Evolutionary conservation across 2,329 filamentous ascomycete species (phyloP), one percentile per base, ranked within the genome.

Genomic region (Talaromyces rugulosus): DNA sequence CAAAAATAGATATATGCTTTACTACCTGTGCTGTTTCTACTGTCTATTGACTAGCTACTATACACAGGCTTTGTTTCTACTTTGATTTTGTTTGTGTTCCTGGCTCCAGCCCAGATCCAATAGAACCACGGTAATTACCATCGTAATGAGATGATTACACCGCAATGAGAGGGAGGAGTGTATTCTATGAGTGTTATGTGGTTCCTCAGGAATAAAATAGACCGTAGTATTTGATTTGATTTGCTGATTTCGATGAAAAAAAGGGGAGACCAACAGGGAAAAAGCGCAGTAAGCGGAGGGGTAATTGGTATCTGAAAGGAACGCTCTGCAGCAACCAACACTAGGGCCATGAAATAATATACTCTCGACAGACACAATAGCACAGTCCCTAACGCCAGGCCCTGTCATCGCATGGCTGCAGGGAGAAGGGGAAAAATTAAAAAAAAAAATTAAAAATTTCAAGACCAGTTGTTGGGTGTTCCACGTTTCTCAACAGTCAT

Each of bases 401-500:
- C 2, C 2, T 23, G 2, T 2, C 23, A 40, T 16, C 7, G 36
- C 6, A 40, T 40, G 36, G 16, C 36, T n/a, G 36, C n/a, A 44
- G 11, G n/a, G 18, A 12, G 7, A 23, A 47, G n/a, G 18, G 18
- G 8, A 23, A 23, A 18, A 47, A 11, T 12, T 12, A 47, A 47
- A 27, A 12, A 47, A 27, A 27, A 44, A 11, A 44, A n/a, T n/a
- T n/a, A n/a, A n/a, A 44, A 44, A n/a, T 23, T 5, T 8, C 4
- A 27, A 23, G 12, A 56, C 18, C 42, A 31, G 40, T 28, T 28
- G 56, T 44, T 44, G 56, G 65, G 64, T 58, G 63, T 65, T 65
- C 61, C 68, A 66, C 65, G 65, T 71, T 23, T 68, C 70, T 73
- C 70, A 72, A 72, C 68, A 70, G 66, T 63, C 69, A 61, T 59